Conservation (phyloP, 306 rosid species). For the Begonia masoniana region DNA sequence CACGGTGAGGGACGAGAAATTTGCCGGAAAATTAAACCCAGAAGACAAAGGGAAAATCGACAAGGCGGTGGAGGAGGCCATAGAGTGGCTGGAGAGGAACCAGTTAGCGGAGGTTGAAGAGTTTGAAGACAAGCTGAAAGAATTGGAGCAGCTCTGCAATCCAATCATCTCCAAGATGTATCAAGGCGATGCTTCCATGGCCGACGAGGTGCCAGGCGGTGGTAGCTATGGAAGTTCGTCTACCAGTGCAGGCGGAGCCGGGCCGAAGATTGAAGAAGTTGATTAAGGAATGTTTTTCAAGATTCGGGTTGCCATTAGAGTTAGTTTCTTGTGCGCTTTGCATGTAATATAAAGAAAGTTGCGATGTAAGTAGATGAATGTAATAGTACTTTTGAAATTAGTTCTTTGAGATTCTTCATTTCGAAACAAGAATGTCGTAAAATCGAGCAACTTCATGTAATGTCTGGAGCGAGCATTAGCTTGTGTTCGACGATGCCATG, state of each 20-base stretch:
- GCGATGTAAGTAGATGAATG: background rate
- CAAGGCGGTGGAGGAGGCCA: conserved; percentile 52
- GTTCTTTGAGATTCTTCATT: too few species aligned
- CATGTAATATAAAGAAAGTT: background rate
- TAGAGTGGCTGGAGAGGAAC: conserved; percentile 63
- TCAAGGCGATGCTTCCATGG: conserved; percentile 30
- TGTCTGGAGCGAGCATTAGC: too few species aligned
- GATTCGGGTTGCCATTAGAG: too few species aligned
- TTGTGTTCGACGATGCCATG: too few species aligned
- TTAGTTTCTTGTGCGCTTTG: too few species aligned
- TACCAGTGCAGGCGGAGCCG: conserved; percentile 21
- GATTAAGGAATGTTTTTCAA: conserved; percentile 19
- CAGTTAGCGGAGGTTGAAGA: conserved; percentile 80
- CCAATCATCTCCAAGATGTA: conserved; percentile 71
- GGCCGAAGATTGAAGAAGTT: conserved; percentile 90
- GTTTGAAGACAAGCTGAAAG: conserved; percentile 66
- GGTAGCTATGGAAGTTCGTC: conserved; percentile 21
- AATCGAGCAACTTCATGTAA: too few species aligned
- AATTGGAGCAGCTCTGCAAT: conserved; percentile 56
- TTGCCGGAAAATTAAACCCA: conserved; percentile 31
- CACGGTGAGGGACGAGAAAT: conserved; percentile 59
- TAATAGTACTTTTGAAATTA: too few species aligned
- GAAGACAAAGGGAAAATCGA: conserved; percentile 56
- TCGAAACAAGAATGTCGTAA: too few species aligned
- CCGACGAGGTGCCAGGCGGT: conserved; percentile 14